Conservation (phyloP, 768 basidiomycete genomes). For the Serendipita indica region DNA sequence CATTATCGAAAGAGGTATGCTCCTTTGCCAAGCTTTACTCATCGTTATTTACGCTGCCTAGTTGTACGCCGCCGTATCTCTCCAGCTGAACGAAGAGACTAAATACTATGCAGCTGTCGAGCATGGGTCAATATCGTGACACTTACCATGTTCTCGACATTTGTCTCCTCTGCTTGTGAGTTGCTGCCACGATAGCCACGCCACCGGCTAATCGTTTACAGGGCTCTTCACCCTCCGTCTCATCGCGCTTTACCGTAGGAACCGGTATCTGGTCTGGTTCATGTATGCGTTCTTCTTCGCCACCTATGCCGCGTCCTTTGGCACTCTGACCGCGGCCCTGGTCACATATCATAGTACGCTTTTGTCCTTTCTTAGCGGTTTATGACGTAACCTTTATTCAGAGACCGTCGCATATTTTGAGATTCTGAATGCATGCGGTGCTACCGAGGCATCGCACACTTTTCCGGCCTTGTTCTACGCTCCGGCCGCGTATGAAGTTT, state of each 20-base stretch:
- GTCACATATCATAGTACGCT: neutral
- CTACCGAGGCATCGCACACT: neutral
- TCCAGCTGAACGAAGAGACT: neutral
- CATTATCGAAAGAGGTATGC: neutral
- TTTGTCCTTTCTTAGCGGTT: too few relatives aligned
- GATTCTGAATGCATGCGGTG: neutral
- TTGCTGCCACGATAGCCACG: too few relatives aligned
- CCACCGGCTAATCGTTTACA: too few relatives aligned
- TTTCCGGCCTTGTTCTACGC: neutral
- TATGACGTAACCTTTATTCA: too few relatives aligned
- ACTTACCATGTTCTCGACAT: neutral
- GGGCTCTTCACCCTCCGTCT: neutral
- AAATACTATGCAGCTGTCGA: neutral
- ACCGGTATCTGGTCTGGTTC: slow-evolving; percentile 5
- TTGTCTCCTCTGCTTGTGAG: too few relatives aligned
- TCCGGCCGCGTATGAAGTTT: neutral
- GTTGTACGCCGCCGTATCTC: neutral
- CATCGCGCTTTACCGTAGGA: neutral
- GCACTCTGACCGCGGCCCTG: neutral
- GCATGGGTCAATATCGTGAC: neutral
- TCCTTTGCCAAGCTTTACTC: too few relatives aligned
- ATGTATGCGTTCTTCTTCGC: neutral
- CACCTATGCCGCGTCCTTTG: neutral
- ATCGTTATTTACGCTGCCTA: neutral
- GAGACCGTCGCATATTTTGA: neutral